Conservation (phyloP, 305 asterid species). For the Ilex paraguariensis region DNA sequence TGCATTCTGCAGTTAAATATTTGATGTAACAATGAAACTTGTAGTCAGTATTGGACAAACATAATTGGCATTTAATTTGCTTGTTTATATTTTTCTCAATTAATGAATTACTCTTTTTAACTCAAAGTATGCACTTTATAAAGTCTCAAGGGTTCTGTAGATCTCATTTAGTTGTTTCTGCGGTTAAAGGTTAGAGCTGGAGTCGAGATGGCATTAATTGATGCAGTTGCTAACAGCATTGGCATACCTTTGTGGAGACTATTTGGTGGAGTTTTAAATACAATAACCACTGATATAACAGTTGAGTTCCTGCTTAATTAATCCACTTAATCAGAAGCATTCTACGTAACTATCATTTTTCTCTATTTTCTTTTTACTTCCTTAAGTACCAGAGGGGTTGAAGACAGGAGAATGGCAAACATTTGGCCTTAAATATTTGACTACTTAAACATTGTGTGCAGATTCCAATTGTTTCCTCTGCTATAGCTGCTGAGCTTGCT, state of each 20-base stretch:
- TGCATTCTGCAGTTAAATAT: too few species aligned
- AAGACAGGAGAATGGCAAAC: not conserved
- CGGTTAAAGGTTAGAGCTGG: conserved; percentile 88
- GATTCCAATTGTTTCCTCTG: conserved; percentile 85
- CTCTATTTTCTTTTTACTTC: not conserved
- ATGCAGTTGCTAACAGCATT: conserved; percentile 80
- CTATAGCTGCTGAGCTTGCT: conserved; percentile 81
- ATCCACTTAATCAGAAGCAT: conserved; percentile 8
- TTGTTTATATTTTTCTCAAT: not conserved
- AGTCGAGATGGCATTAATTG: conserved; percentile 91
- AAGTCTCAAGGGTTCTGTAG: conserved; percentile 2
- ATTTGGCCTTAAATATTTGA: conserved; percentile 5
- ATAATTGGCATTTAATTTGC: not conserved
- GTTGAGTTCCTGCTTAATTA: conserved; percentile 32
- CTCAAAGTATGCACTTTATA: not conserved
- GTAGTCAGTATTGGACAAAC: too few species aligned
- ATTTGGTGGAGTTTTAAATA: conserved; percentile 72
- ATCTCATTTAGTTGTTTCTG: conserved; percentile 26
- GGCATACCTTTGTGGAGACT: conserved; percentile 86
- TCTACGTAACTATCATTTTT: not conserved
- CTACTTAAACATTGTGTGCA: conserved; percentile 17
- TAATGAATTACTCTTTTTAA: not conserved
- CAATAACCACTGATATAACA: conserved; percentile 79
- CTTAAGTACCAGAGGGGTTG: conserved; percentile 1
- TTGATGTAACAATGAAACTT: too few species aligned